Base-by-base conservation (phyloP, 1,284 basidiomycete species). In the Volvariella volvacea region DNA sequence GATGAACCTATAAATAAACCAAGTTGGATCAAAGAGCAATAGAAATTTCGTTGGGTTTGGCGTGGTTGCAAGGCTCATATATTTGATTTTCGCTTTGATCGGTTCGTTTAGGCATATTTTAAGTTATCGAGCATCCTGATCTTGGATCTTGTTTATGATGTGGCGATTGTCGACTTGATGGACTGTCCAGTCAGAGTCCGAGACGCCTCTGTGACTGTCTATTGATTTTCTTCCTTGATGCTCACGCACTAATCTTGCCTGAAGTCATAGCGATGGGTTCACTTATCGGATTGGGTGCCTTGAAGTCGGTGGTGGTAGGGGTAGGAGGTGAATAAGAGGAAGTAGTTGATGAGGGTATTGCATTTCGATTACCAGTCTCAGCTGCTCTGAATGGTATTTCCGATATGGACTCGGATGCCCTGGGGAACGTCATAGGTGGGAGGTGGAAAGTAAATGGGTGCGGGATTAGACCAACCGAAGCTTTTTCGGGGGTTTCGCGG, bases 401-500 rank as follows among this genome's bases (percentile, higher is more conserved):
- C 25, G 73, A 59, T 31, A 62, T 55, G 38, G 68, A 64, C 56
- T 64, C 61, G 8, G 66, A 71, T 41, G 67, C 71, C 58, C 71
- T 74, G 59, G 39, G 48, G 51, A 46, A 36, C n/a, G 19, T 36
- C 34, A 36, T 16, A 15, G 34, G 34, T 7, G n/a, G 34, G n/a
- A n/a, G 15, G 49, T 51, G 52, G 50, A 50, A 41, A 46, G 49
- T 46, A 52, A 50, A 55, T 50, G 57, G 46, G 50, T 47, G 47
- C 51, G 50, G 49, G 42, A 52, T 54, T 48, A 53, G 46, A 68
- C 71, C 64, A 62, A 74, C 72, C 73, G 73, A 67, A 84, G 86
- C 71, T 87, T 88, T 59, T 83, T 79, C 30, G 83, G 85, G 64
- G 71, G 51, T 88, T 36, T 36, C 19, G 34, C 7, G 19, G 80